phyloP scores from a whole-genome alignment of 495 filamentous ascomycete species.

The Xylaria sp. region DNA sequence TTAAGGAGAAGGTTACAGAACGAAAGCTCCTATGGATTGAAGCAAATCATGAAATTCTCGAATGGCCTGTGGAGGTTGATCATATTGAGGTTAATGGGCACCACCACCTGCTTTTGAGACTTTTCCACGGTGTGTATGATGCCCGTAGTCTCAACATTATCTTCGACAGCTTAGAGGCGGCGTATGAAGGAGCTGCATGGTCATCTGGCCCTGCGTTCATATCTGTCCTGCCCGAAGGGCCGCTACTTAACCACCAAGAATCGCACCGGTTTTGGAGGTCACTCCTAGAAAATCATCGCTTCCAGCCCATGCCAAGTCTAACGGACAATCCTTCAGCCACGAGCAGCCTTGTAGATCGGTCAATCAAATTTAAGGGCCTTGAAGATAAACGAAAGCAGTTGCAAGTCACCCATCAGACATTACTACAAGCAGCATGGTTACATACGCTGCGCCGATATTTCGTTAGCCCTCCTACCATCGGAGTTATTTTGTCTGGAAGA shows the following conservation, averaged over 20 bases:
- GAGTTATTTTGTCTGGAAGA: constrained; percentile 74
- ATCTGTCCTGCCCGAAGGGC: constrained; percentile 60
- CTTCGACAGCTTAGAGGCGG: constrained; percentile 59
- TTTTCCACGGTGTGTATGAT: constrained; percentile 92
- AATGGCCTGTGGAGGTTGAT: constrained; percentile 48
- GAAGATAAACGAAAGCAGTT: constrained; percentile 59
- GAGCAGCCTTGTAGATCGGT: constrained; percentile 30
- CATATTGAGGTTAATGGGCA: constrained; percentile 38
- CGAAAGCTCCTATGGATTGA: constrained; percentile 52
- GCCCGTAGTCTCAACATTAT: constrained; percentile 77
- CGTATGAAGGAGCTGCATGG: constrained; percentile 47
- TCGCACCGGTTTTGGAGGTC: constrained; percentile 73
- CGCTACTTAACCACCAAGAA: constrained; percentile 59
- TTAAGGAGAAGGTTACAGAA: constrained; percentile 40
- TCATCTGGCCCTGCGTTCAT: constrained; percentile 56
- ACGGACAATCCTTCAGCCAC: constrained; percentile 21
- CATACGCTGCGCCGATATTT: constrained; percentile 56
- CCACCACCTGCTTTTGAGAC: constrained; percentile 61
- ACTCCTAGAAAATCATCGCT: constrained; percentile 55
- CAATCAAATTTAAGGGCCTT: constrained; percentile 43
- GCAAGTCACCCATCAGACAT: constrained; percentile 75
- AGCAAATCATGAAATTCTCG: constrained; percentile 44
- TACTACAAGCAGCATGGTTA: constrained; percentile 75
- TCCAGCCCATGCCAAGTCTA: constrained; percentile 41
- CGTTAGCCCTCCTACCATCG: constrained; percentile 55